These are phyloP conservation scores for Cardamine occulta DNA, from an alignment of 345 rosid species.

Conservation along the genomic window DNA sequence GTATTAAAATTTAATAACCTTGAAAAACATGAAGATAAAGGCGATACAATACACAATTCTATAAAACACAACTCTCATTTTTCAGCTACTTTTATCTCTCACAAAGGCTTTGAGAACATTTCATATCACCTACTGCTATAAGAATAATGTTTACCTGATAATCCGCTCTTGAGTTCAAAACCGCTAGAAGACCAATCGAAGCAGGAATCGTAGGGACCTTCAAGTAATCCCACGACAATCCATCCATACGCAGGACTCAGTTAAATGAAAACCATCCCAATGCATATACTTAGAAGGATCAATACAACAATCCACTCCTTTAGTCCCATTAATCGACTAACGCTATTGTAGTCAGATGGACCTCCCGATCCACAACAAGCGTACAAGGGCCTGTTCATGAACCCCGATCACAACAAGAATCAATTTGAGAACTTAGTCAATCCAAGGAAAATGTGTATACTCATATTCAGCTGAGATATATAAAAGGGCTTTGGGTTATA, in stretches of 20 bases:
- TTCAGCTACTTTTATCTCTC: not conserved
- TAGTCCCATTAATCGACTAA: constrained; percentile 38
- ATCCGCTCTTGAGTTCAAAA: constrained; percentile 8
- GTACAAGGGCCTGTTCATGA: constrained; percentile 29
- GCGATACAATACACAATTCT: no score
- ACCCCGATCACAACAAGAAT: constrained; percentile 42
- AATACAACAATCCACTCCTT: constrained; percentile 34
- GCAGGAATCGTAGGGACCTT: constrained; percentile 29
- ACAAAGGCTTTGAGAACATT: not conserved
- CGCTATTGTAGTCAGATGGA: constrained; percentile 40
- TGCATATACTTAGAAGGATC: constrained; percentile 45
- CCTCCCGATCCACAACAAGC: constrained; percentile 59
- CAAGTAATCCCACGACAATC: constrained; percentile 32
- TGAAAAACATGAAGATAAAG: no score
- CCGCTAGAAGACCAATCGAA: constrained; percentile 27
- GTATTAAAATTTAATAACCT: no score
- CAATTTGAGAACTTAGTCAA: not conserved
- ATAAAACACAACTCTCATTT: not conserved
- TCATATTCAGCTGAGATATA: not conserved
- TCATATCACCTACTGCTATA: constrained; percentile 15
- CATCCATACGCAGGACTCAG: constrained; percentile 39
- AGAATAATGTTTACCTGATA: not conserved
- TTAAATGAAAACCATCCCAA: constrained; percentile 57
- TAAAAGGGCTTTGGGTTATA: not conserved
- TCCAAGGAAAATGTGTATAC: not conserved